These are phyloP conservation scores for Asterophora lycoperdoides DNA, from an alignment of 768 basidiomycete genomes.

Conservation along the genomic window DNA sequence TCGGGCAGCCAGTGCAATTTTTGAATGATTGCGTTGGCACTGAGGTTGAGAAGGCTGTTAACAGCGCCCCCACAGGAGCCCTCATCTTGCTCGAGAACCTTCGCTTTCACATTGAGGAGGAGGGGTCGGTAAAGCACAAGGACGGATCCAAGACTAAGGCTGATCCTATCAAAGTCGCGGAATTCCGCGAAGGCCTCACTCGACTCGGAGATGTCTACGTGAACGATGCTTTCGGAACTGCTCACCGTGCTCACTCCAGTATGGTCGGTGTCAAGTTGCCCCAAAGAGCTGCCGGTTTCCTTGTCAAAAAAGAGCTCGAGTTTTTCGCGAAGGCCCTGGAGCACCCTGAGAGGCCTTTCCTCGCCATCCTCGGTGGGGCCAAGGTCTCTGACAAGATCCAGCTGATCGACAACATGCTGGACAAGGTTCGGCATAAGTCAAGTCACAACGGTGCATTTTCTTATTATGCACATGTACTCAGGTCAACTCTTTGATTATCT, in stretches of 20 bases:
- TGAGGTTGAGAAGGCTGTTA: conserved; percentile 77
- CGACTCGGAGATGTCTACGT: conserved; percentile 93
- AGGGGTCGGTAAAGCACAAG: conserved; percentile 90
- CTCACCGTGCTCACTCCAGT: conserved; percentile 96
- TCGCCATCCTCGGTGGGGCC: conserved; percentile 96
- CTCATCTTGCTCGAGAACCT: conserved; percentile 95
- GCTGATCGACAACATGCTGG: conserved; percentile 97
- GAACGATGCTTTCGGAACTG: conserved; percentile 98
- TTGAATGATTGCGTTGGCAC: conserved; percentile 81
- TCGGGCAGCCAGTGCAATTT: conserved; percentile 75
- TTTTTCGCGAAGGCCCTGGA: conserved; percentile 98
- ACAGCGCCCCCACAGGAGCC: conserved; percentile 57
- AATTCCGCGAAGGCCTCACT: conserved; percentile 87
- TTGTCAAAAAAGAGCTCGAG: conserved; percentile 98
- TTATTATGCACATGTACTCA: conserved; percentile 23
- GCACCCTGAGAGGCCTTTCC: conserved; percentile 90
- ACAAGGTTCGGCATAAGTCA: conserved; percentile 58
- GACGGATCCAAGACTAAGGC: conserved; percentile 96
- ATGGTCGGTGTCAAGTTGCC: conserved; percentile 96
- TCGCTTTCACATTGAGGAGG: conserved; percentile 97
- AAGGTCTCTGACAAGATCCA: conserved; percentile 99
- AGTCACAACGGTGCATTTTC: neutral
- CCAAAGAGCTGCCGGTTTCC: conserved; percentile 90
- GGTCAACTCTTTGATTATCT: conserved; percentile 95
- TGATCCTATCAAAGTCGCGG: conserved; percentile 69